These are phyloP conservation scores for Venturia pyrina DNA, from an alignment of 2,329 filamentous ascomycete genomes.

Conservation along the genomic window DNA sequence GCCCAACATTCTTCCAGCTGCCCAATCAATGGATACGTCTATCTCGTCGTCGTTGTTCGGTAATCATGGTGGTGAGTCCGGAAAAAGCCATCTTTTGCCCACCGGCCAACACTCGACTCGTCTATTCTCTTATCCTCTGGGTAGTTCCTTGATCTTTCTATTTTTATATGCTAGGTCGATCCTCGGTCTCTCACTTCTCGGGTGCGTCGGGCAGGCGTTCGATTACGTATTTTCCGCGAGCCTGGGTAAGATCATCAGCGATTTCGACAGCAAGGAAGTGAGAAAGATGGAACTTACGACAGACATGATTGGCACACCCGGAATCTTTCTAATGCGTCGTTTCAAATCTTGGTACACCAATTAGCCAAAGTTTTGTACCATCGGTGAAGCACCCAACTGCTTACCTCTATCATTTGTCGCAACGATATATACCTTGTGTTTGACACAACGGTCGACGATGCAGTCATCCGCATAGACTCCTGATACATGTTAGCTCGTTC, in stretches of 20 bases:
- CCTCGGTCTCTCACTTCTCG: constrained; percentile 38
- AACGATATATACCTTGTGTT: constrained; percentile 37
- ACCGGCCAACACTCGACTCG: not conserved
- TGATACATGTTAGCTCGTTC: not conserved
- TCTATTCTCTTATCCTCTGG: not conserved
- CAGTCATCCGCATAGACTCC: constrained; percentile 75
- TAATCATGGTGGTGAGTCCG: not conserved
- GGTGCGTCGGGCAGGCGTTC: constrained; percentile 82
- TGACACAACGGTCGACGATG: constrained; percentile 37
- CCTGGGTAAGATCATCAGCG: not conserved
- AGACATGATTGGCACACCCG: constrained; percentile 66
- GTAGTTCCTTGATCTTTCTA: not conserved
- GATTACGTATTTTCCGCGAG: constrained; percentile 75
- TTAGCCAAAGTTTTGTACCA: not conserved
- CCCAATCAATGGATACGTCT: not conserved
- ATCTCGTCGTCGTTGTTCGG: not conserved
- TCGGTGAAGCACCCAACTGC: not conserved
- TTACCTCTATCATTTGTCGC: constrained; percentile 50
- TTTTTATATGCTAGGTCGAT: not conserved
- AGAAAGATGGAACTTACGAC: constrained; percentile 48
- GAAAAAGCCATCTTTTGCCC: not conserved
- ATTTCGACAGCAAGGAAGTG: not conserved
- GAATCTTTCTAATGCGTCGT: constrained; percentile 72
- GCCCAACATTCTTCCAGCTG: not conserved
- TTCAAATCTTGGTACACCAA: constrained; percentile 51